These are phyloP conservation scores for Exophiala mesophila DNA, from an alignment of 2,329 filamentous ascomycete genomes.

Conservation along the genomic window DNA sequence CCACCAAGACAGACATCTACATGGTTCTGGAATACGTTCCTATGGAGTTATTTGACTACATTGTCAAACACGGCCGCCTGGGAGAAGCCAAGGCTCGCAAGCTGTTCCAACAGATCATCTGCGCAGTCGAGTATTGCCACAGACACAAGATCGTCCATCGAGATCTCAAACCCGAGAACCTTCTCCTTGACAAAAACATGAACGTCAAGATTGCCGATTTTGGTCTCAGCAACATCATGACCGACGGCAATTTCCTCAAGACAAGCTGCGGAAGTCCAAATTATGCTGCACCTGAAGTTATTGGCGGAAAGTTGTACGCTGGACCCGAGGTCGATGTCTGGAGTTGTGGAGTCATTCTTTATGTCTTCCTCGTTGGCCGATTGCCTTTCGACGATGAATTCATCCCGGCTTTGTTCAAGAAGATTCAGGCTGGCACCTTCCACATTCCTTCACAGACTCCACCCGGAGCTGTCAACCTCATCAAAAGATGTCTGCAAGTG, in stretches of 20 bases:
- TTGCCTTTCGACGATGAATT: slow-evolving; percentile 98
- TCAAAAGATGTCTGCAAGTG: slow-evolving; percentile 83
- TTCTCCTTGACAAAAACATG: slow-evolving; percentile 87
- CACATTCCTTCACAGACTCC: slow-evolving; percentile 89
- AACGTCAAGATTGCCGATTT: slow-evolving; percentile 99
- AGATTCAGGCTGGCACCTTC: slow-evolving; percentile 92
- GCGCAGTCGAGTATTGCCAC: slow-evolving; percentile 97
- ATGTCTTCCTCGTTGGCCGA: slow-evolving; percentile 59
- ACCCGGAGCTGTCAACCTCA: slow-evolving; percentile 70
- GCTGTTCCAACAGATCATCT: slow-evolving; percentile 99
- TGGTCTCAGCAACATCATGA: slow-evolving; percentile 99
- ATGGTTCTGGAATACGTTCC: slow-evolving; percentile 99
- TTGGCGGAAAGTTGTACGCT: slow-evolving; percentile 94
- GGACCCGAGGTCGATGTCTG: slow-evolving; percentile 96
- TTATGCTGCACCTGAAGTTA: slow-evolving; percentile 96
- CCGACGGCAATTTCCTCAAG: slow-evolving; percentile 97
- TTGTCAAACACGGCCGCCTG: slow-evolving; percentile 89
- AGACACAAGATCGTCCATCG: slow-evolving; percentile 98
- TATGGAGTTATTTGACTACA: slow-evolving; percentile 95
- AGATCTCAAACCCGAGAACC: slow-evolving; percentile 94
- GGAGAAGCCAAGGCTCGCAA: slow-evolving; percentile 87
- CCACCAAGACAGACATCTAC: slow-evolving; percentile 88
- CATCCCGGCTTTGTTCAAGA: slow-evolving; percentile 94
- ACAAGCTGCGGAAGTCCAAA: slow-evolving; percentile 98
- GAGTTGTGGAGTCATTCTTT: slow-evolving; percentile 61